Conservation (phyloP, 352 stramenopile genomes). For the Phytophthora sp. region DNA sequence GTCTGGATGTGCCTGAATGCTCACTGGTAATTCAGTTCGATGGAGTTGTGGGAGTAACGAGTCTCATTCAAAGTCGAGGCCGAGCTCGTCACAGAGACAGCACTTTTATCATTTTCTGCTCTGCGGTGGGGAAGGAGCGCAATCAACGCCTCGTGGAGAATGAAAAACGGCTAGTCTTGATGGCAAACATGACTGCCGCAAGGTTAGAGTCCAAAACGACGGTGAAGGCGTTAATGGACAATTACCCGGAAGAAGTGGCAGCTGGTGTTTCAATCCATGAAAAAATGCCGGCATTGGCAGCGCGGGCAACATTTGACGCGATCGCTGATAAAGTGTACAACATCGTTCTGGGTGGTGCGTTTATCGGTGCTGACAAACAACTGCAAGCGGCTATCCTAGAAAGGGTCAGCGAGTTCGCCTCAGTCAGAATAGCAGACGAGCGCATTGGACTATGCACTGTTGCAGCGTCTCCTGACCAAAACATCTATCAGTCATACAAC, state of each 20-base stretch:
- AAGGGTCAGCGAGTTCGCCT: slow-evolving; percentile 39
- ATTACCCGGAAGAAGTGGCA: slow-evolving; percentile 11
- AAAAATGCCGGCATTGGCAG: slow-evolving; percentile 8
- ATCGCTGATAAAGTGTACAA: slow-evolving; percentile 50
- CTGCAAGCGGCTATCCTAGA: slow-evolving; percentile 36
- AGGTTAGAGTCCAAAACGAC: slow-evolving; percentile 52
- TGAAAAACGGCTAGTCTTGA: slow-evolving; percentile 51
- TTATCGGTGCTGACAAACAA: slow-evolving; percentile 25
- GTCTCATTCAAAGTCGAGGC: slow-evolving; percentile 80
- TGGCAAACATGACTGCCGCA: slow-evolving; percentile 46
- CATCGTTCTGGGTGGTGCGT: slow-evolving; percentile 45
- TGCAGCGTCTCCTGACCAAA: slow-evolving; percentile 28
- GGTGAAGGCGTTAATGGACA: slow-evolving; percentile 47
- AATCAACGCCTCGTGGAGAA: slow-evolving; percentile 62
- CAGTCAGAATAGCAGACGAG: slow-evolving; percentile 44
- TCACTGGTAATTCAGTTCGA: slow-evolving; percentile 84
- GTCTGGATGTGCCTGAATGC: slow-evolving; percentile 77
- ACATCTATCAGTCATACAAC: slow-evolving; percentile 50
- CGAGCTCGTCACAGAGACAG: slow-evolving; percentile 63
- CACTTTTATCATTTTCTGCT: slow-evolving; percentile 76
- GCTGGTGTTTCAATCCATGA: not conserved
- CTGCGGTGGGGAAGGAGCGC: slow-evolving; percentile 40
- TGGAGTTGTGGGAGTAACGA: slow-evolving; percentile 70
- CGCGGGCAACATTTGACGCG: slow-evolving; percentile 28
- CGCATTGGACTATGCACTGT: slow-evolving; percentile 58